phyloP scores from a whole-genome alignment of 208 protist species.

The Trichomonas tenax region DNA sequence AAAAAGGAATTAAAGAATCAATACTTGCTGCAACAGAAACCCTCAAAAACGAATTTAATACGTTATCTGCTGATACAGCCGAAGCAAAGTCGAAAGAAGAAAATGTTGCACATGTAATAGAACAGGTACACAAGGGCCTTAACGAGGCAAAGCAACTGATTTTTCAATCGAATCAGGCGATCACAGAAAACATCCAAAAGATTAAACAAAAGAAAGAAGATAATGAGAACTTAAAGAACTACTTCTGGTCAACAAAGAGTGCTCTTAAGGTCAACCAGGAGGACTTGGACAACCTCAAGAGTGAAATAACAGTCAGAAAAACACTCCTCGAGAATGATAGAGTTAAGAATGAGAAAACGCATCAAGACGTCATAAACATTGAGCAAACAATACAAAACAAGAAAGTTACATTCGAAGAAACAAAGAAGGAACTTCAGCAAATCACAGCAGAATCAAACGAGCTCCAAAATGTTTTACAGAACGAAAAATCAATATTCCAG shows the following conservation, averaged over 20 bases:
- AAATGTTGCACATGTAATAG: not conserved
- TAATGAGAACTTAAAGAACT: not conserved
- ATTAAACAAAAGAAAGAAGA: not conserved
- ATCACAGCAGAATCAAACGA: not conserved
- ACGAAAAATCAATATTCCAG: constrained; percentile 53
- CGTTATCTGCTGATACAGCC: not conserved
- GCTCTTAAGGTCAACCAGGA: not conserved
- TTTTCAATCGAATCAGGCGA: constrained; percentile 49
- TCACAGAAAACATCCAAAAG: constrained; percentile 35
- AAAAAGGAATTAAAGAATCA: too few species aligned
- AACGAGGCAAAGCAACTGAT: not conserved
- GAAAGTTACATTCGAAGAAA: not conserved
- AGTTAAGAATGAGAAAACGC: not conserved
- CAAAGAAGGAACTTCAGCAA: not conserved
- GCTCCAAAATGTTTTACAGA: not conserved
- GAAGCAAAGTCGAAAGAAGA: not conserved
- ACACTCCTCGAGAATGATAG: not conserved
- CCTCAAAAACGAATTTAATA: not conserved
- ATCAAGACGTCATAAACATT: not conserved
- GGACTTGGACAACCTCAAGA: not conserved
- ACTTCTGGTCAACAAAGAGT: not conserved
- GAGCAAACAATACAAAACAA: not conserved
- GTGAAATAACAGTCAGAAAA: not conserved
- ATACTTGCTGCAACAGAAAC: not conserved
- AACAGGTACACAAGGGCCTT: not conserved